Percentiles rank a stretch among this genome's conserved stretches.
phyloP scores from a whole-genome alignment of 257 asterid genomes.

The Fraxinus pennsylvanica region DNA sequence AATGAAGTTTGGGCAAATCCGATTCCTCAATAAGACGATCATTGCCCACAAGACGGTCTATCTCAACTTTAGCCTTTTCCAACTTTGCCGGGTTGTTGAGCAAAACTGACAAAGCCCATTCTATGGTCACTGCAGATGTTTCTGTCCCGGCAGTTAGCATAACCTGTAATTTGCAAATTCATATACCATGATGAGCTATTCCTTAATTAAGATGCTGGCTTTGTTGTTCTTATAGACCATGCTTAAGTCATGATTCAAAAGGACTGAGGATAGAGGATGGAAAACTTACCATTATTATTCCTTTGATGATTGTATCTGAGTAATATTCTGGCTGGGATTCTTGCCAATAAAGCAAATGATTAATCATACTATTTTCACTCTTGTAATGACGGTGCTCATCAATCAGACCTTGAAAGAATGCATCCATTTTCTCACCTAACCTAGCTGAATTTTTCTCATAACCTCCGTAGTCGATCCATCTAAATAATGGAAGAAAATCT shows the following conservation, averaged over 20 bases:
- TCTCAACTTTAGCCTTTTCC: not conserved
- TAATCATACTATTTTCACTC: not conserved
- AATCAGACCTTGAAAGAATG: not conserved
- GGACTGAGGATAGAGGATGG: not conserved
- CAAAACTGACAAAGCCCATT: constrained; percentile 7
- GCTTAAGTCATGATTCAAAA: too few species aligned
- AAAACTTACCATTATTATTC: not conserved
- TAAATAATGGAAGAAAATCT: constrained; percentile 37
- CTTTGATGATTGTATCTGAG: not conserved
- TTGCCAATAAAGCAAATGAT: constrained; percentile 7
- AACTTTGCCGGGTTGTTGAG: not conserved
- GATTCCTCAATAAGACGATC: not conserved
- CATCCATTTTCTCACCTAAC: not conserved
- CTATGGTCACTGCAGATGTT: not conserved
- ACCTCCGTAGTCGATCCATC: constrained; percentile 33
- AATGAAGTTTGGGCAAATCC: not conserved
- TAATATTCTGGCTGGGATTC: constrained; percentile 26
- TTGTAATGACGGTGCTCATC: not conserved
- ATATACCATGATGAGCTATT: too few species aligned
- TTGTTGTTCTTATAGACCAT: too few species aligned
- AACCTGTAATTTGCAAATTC: too few species aligned
- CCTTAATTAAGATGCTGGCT: too few species aligned
- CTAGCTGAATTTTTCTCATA: not conserved
- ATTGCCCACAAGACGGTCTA: not conserved
- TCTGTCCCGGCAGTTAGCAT: too few species aligned